These are phyloP conservation scores for Alternaria angustiovoidea DNA, from an alignment of 2,329 filamentous ascomycete genomes.

Conservation along the genomic window DNA sequence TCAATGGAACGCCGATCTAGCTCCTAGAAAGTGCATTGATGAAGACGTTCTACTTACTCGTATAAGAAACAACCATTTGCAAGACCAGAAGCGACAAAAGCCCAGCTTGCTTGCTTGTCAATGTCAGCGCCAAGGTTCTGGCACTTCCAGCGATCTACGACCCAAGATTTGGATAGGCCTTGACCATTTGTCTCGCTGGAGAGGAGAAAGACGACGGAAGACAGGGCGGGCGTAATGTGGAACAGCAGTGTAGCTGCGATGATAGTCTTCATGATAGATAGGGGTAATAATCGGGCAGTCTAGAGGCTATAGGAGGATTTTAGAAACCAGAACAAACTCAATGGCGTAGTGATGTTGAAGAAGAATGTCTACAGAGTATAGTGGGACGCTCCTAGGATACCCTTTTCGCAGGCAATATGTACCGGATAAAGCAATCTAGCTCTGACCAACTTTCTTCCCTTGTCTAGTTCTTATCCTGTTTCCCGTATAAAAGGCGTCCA, in stretches of 20 bases:
- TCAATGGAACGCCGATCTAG: neutral
- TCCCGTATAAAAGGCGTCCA: neutral
- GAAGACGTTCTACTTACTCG: conserved; percentile 21
- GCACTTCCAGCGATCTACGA: conserved; percentile 31
- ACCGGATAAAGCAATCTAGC: neutral
- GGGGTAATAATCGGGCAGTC: neutral
- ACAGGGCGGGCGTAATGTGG: conserved; percentile 3
- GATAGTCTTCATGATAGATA: neutral
- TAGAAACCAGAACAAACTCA: neutral
- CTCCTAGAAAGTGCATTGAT: neutral
- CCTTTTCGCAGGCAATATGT: neutral
- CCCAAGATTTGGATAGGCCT: conserved; percentile 23
- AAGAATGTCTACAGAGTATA: neutral
- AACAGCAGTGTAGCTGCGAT: neutral
- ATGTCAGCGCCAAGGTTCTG: conserved; percentile 24
- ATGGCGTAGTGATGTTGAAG: neutral
- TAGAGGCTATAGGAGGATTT: neutral
- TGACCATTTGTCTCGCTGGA: conserved; percentile 23
- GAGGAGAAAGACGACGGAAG: conserved; percentile 28
- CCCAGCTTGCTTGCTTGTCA: conserved; percentile 31
- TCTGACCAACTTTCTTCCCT: neutral
- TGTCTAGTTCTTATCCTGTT: neutral
- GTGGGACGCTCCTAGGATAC: neutral
- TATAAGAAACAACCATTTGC: conserved; percentile 32
- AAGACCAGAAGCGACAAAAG: conserved; percentile 30